phyloP scores from a whole-genome alignment of 78 protist genomes.

The Salpingoeca rosetta region DNA sequence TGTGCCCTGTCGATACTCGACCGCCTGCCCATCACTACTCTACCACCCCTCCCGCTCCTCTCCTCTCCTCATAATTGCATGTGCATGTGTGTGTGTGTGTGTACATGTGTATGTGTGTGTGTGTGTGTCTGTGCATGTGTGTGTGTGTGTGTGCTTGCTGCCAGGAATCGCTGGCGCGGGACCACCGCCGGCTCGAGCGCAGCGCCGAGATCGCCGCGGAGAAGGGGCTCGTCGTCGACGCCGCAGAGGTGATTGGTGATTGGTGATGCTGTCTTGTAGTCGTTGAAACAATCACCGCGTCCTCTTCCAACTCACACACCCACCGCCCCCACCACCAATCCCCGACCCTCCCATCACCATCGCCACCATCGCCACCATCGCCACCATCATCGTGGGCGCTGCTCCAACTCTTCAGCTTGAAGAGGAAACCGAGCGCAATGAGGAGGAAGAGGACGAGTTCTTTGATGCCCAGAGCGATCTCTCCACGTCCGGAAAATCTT shows the following conservation, averaged over 20 bases:
- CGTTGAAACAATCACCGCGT: neutral
- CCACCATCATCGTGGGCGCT: too few species aligned
- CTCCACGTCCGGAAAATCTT: too few species aligned
- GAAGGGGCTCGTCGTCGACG: neutral
- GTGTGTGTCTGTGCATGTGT: too few species aligned
- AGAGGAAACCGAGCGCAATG: neutral
- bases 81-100: too few species aligned
- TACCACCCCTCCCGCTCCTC: too few species aligned
- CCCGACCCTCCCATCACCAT: neutral
- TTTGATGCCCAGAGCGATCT: slow-evolving; percentile 2
- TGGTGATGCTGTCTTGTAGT: neutral
- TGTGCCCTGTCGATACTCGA: too few species aligned
- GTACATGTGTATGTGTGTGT: too few species aligned
- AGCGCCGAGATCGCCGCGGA: neutral
- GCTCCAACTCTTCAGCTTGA: neutral
- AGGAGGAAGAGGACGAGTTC: slow-evolving; percentile 9
- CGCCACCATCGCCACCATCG: neutral
- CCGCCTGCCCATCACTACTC: too few species aligned
- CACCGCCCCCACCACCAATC: neutral
- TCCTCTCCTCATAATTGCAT: too few species aligned
- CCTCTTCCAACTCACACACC: too few species aligned
- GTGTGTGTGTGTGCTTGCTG: neutral
- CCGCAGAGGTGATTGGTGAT: neutral
- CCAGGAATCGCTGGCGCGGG: neutral
- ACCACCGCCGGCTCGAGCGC: neutral